Percentiles rank a stretch among this genome's conserved stretches.
Evolutionary conservation across 768 basidiomycete species (phyloP).

Genomic region (Cubamyces sp.): DNA sequence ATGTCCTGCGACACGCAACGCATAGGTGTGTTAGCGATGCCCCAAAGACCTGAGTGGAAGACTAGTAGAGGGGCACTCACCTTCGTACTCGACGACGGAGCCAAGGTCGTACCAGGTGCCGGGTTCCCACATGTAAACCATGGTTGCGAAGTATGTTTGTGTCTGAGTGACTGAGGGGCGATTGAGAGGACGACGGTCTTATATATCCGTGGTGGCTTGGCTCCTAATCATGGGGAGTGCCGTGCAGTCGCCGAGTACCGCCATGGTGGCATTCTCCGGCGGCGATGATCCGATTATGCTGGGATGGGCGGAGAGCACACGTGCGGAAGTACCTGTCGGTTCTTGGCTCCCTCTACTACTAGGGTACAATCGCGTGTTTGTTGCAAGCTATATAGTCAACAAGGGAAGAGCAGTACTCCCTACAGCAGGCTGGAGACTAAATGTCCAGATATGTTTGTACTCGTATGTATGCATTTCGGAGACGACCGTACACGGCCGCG

Average conservation of each 20-base stretch:
- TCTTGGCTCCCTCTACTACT: too few species aligned
- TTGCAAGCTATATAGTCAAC: too few species aligned
- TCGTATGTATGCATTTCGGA: too few species aligned
- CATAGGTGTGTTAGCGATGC: not conserved
- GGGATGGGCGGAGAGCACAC: not conserved
- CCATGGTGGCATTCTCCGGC: constrained; percentile 2
- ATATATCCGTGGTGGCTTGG: constrained; percentile 10
- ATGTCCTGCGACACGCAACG: constrained; percentile 42
- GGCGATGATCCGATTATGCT: constrained; percentile 21
- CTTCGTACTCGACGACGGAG: constrained; percentile 59
- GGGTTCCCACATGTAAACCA: constrained; percentile 57
- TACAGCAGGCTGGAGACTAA: too few species aligned
- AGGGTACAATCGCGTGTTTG: too few species aligned
- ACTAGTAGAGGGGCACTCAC: constrained; percentile 35
- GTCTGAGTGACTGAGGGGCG: not conserved
- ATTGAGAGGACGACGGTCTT: not conserved
- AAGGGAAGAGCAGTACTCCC: too few species aligned
- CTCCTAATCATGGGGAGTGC: constrained; percentile 10
- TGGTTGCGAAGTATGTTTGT: not conserved
- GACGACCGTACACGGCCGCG: too few species aligned
- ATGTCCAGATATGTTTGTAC: too few species aligned
- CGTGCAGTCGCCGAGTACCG: constrained; percentile 19
- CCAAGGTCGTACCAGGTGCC: constrained; percentile 60
- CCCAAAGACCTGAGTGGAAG: too few species aligned
- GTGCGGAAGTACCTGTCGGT: too few species aligned